Evolutionary conservation across 2,329 filamentous ascomycete genomes (phyloP).

Genomic region (Beauveria bassiana): DNA sequence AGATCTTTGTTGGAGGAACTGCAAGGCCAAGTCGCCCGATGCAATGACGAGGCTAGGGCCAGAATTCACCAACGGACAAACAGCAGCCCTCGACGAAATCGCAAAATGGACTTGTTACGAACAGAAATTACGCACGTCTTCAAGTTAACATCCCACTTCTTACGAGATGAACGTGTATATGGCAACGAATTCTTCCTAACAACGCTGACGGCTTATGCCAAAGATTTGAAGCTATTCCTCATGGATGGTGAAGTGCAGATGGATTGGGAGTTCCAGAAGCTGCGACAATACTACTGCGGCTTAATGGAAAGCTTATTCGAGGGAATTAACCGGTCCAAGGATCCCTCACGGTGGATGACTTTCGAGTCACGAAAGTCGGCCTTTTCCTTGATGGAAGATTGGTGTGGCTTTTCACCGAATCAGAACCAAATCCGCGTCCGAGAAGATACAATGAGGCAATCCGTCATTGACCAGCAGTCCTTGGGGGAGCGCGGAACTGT

Average conservation of each 20-base stretch:
- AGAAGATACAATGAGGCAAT: slow-evolving; percentile 82
- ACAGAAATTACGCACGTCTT: slow-evolving; percentile 97
- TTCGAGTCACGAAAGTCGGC: slow-evolving; percentile 94
- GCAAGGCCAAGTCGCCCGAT: slow-evolving; percentile 75
- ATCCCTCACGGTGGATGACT: slow-evolving; percentile 90
- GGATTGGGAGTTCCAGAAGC: slow-evolving; percentile 87
- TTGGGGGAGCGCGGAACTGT: slow-evolving; percentile 67
- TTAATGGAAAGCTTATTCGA: slow-evolving; percentile 90
- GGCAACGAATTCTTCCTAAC: slow-evolving; percentile 85
- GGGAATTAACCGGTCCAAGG: slow-evolving; percentile 75
- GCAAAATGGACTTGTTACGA: slow-evolving; percentile 76
- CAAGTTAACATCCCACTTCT: slow-evolving; percentile 83
- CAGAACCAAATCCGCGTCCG: slow-evolving; percentile 72
- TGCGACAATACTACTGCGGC: slow-evolving; percentile 89
- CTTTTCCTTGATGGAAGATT: slow-evolving; percentile 96
- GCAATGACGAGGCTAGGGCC: slow-evolving; percentile 80
- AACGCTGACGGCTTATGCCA: slow-evolving; percentile 82
- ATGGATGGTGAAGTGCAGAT: slow-evolving; percentile 93
- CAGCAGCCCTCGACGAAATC: slow-evolving; percentile 73
- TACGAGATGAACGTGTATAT: slow-evolving; percentile 70
- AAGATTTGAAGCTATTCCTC: slow-evolving; percentile 86
- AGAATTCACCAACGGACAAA: slow-evolving; percentile 80
- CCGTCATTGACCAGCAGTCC: slow-evolving; percentile 72
- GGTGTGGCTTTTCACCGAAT: slow-evolving; percentile 96
- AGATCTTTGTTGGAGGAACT: slow-evolving; percentile 83